Conservation (phyloP, 116 monocot genomes). For the Cymodocea nodosa region DNA sequence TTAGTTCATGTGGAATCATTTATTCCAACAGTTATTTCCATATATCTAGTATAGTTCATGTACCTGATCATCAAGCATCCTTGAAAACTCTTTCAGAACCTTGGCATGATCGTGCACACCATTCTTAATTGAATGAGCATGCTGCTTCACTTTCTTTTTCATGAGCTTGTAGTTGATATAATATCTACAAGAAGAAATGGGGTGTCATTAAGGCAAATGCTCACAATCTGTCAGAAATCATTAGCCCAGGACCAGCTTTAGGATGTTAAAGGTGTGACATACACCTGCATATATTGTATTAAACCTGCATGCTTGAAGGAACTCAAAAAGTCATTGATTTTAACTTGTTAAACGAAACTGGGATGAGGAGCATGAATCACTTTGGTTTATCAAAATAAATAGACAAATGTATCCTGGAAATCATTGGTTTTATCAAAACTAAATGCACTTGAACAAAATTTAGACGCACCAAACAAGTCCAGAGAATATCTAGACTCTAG, state of each 20-base stretch:
- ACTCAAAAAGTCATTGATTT: too few relatives aligned
- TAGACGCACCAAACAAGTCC: too few relatives aligned
- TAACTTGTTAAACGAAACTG: too few relatives aligned
- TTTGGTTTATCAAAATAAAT: too few relatives aligned
- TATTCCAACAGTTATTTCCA: not conserved
- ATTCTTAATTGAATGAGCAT: conserved; percentile 12
- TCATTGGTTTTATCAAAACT: too few relatives aligned
- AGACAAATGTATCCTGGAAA: too few relatives aligned
- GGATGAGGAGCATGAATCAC: too few relatives aligned
- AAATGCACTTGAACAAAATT: too few relatives aligned
- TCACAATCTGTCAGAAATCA: not conserved
- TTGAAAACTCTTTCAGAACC: conserved; percentile 21
- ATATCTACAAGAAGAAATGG: conserved; percentile 10
- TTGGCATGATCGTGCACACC: conserved; percentile 8
- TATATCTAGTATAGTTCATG: not conserved
- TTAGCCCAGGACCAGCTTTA: not conserved
- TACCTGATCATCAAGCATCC: conserved; percentile 27
- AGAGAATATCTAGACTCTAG: too few relatives aligned
- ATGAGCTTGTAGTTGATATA: conserved; percentile 26
- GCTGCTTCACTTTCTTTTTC: conserved; percentile 29
- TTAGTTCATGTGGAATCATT: not conserved
- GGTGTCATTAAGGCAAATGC: not conserved
- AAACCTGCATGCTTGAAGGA: too few relatives aligned
- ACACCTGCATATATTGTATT: too few relatives aligned
- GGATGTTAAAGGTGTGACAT: too few relatives aligned